Percentiles rank a stretch among this genome's conserved stretches.
phyloP scores from a whole-genome alignment of 441 rosid species.

The Syzygium syzygioides region DNA sequence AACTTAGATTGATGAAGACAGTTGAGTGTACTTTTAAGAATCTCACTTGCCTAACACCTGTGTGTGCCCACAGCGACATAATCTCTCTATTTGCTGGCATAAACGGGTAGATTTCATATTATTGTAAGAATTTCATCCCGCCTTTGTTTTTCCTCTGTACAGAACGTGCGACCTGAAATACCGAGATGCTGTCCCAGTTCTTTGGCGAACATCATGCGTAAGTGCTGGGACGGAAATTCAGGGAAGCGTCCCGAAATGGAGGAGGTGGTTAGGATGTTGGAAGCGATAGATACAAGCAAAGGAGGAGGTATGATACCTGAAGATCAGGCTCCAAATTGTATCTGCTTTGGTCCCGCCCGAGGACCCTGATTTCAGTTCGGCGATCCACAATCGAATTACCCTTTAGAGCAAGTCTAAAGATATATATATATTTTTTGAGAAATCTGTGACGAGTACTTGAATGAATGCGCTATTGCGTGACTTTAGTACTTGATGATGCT shows the following conservation, averaged over 20 bases:
- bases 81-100: not conserved
- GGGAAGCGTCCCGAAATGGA: slow-evolving; percentile 85
- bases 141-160: not conserved
- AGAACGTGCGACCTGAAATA: slow-evolving; percentile 78
- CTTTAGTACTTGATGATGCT: not conserved
- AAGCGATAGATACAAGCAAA: slow-evolving; percentile 68
- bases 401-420: not conserved
- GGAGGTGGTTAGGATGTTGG: slow-evolving; percentile 70
- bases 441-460: not conserved
- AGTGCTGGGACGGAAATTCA: slow-evolving; percentile 74
- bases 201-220: slow-evolving; percentile 58
- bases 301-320: slow-evolving; percentile 97
- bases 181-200: slow-evolving; percentile 85
- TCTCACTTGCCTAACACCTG: not conserved
- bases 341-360: slow-evolving; percentile 67
- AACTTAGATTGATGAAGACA: not conserved
- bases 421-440: not conserved
- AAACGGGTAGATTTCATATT: not conserved
- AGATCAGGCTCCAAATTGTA: slow-evolving; percentile 49
- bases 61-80: not conserved
- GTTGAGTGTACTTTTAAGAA: not conserved
- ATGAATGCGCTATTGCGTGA: not conserved
- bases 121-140: not conserved
- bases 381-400: not conserved
- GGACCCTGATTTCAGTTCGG: slow-evolving; percentile 43